Evolutionary conservation across 306 rosid genomes (phyloP).

Genomic region (Comarum palustre): DNA sequence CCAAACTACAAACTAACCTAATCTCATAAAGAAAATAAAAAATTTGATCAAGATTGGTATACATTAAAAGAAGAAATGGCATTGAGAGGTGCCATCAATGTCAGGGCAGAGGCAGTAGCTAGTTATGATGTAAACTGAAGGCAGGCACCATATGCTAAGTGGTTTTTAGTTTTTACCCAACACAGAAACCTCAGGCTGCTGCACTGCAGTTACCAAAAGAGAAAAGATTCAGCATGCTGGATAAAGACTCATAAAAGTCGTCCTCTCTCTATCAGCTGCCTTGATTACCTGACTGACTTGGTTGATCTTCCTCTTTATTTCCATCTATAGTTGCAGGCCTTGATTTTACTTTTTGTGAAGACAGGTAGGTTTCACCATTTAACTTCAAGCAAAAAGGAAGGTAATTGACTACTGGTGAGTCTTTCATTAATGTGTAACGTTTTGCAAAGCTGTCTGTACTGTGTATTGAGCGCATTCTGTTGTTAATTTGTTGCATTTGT

Average conservation of each 20-base stretch:
- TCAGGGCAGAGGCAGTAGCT: background rate
- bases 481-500: background rate
- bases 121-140: background rate
- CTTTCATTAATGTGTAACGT: background rate
- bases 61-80: background rate
- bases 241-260: background rate
- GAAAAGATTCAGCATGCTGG: background rate
- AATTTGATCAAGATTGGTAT: background rate
- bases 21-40: too few relatives aligned
- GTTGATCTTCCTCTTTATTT: background rate
- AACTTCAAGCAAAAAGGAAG: background rate
- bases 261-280: background rate
- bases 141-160: background rate
- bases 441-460: background rate
- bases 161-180: background rate
- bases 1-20: too few relatives aligned
- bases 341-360: background rate
- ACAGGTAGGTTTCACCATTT: background rate
- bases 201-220: background rate
- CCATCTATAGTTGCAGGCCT: background rate
- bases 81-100: slow-evolving; percentile 17
- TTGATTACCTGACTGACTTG: background rate
- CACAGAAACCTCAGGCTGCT: background rate
- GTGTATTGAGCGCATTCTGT: too few relatives aligned
- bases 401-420: background rate